phyloP scores from a whole-genome alignment of 75 land plant species.

The Selaginella moellendorffii region DNA sequence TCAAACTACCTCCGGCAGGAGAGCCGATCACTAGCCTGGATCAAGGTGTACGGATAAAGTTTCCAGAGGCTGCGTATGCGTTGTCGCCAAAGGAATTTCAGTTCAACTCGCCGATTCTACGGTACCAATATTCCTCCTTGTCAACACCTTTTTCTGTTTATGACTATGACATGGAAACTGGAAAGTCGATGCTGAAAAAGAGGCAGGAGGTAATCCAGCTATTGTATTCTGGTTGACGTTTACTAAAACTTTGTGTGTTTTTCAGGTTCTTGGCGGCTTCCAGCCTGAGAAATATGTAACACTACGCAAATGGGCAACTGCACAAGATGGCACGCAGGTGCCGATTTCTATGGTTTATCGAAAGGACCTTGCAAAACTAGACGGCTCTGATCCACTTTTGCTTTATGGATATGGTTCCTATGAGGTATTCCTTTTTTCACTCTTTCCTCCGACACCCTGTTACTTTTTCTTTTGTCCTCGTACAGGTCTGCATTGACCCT shows the following conservation, averaged over 20 bases:
- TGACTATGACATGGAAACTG: conserved; percentile 91
- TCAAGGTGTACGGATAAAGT: conserved; percentile 44
- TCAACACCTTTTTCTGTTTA: conserved; percentile 72
- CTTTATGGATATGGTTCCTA: conserved; percentile 98
- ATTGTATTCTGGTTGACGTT: neutral
- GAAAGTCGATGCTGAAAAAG: conserved; percentile 69
- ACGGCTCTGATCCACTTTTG: conserved; percentile 84
- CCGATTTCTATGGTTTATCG: conserved; percentile 75
- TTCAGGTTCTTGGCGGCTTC: conserved; percentile 83
- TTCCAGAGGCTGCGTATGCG: conserved; percentile 69
- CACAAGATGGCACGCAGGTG: conserved; percentile 58
- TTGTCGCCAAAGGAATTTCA: conserved; percentile 36
- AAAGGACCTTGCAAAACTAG: conserved; percentile 78
- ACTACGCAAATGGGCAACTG: conserved; percentile 77
- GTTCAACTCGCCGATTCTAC: conserved; percentile 56
- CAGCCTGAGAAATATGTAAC: conserved; percentile 60
- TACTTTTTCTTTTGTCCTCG: neutral
- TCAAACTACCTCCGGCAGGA: conserved; percentile 61
- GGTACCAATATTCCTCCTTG: conserved; percentile 79
- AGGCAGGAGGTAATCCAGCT: conserved; percentile 39
- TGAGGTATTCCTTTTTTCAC: conserved; percentile 46
- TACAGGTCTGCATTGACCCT: conserved; percentile 67
- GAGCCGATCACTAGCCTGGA: conserved; percentile 39
- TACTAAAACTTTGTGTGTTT: neutral
- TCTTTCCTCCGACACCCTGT: neutral